A percentile compares a stretch with the other conserved stretches of the same genome.
Evolutionary conservation across 768 basidiomycete species (phyloP).

Genomic region (Mycena vitilis): DNA sequence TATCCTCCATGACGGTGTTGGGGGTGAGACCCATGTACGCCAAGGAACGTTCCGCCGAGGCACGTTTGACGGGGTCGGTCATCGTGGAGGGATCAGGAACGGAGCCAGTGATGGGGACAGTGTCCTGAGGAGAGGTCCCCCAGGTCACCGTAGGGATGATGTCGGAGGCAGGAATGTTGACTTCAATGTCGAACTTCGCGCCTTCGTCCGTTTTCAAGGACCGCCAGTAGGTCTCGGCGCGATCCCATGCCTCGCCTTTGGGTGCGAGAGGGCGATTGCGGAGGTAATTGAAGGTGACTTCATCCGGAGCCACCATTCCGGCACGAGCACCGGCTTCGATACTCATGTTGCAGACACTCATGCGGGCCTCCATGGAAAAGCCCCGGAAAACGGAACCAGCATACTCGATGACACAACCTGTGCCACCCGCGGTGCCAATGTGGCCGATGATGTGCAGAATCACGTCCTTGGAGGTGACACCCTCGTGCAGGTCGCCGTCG

Average conservation of each 20-base stretch:
- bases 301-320: constrained; percentile 93
- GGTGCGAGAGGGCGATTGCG: constrained; percentile 84
- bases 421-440: constrained; percentile 95
- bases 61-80: constrained; percentile 70
- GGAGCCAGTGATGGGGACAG: constrained; percentile 81
- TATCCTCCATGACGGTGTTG: constrained; percentile 82
- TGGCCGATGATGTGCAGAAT: constrained; percentile 90
- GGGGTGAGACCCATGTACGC: constrained; percentile 89
- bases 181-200: constrained; percentile 86
- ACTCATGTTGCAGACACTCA: constrained; percentile 95
- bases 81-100: constrained; percentile 83
- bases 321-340: constrained; percentile 94
- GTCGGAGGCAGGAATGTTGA: constrained; percentile 84
- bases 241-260: constrained; percentile 87
- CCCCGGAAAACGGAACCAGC: constrained; percentile 88
- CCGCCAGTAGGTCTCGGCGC: constrained; percentile 87
- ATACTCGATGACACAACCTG: constrained; percentile 92
- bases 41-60: constrained; percentile 80
- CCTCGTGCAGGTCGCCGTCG: constrained; percentile 82
- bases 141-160: constrained; percentile 93
- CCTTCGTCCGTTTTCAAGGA: constrained; percentile 83
- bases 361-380: constrained; percentile 91
- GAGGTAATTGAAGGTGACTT: constrained; percentile 87
- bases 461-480: constrained; percentile 91
- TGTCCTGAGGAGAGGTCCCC: constrained; percentile 94